These are phyloP conservation scores for Phytophthora pluvialis DNA, from an alignment of 352 stramenopile species.

Conservation along the genomic window DNA sequence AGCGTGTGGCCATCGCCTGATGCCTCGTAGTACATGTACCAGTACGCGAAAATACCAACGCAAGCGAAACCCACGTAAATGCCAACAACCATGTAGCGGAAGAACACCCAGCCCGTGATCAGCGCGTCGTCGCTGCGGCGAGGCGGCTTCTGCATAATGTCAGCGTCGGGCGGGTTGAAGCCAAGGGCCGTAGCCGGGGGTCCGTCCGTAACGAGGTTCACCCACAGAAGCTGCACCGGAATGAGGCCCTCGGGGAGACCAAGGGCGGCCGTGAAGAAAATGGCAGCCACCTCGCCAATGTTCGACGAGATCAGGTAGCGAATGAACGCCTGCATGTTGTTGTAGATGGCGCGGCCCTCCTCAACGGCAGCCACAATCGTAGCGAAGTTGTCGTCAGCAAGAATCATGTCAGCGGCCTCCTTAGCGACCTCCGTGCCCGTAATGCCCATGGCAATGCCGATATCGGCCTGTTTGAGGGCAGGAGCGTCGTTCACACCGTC, in stretches of 20 bases:
- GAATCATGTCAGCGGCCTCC: constrained; percentile 98
- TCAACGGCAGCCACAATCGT: constrained; percentile 96
- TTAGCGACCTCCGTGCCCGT: constrained; percentile 98
- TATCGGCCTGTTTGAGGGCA: constrained; percentile 97
- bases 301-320: constrained; percentile 99
- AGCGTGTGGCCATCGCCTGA: constrained; percentile 93
- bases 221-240: constrained; percentile 99
- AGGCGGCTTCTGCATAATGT: constrained; percentile 97
- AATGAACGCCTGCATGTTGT: constrained; percentile 99
- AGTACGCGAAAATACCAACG: constrained; percentile 94
- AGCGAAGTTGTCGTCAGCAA: constrained; percentile 99
- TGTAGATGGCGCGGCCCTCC: constrained; percentile 90
- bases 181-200: constrained; percentile 97
- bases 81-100: constrained; percentile 96
- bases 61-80: constrained; percentile 94
- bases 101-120: constrained; percentile 98
- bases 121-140: constrained; percentile 96
- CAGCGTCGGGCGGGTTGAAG: constrained; percentile 98
- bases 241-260: constrained; percentile 98
- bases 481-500: constrained; percentile 99
- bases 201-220: constrained; percentile 99
- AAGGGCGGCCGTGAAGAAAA: constrained; percentile 97
- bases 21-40: constrained; percentile 93
- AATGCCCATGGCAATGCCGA: constrained; percentile 99
- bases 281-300: constrained; percentile 98